Evolutionary conservation across 2,329 filamentous ascomycete species (phyloP).

Genomic region (Reticulascus tulasneorum): DNA sequence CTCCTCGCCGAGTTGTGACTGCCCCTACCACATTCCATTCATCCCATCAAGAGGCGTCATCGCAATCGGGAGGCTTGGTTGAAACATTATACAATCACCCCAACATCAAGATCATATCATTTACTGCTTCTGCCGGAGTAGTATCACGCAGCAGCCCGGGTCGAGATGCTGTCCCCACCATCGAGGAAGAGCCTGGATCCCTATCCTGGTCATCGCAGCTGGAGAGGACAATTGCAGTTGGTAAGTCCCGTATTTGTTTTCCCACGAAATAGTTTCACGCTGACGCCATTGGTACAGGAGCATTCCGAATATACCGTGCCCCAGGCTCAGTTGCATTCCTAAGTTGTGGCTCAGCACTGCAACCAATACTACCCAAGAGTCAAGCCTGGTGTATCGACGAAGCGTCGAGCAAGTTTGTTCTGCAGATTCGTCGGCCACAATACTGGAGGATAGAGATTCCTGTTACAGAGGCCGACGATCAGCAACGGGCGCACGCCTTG

Average conservation of each 20-base stretch:
- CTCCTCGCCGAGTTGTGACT: constrained; percentile 33
- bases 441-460: constrained; percentile 92
- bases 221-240: constrained; percentile 76
- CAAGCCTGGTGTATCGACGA: constrained; percentile 94
- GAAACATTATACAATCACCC: constrained; percentile 74
- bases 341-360: constrained; percentile 77
- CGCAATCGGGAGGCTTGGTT: constrained; percentile 35
- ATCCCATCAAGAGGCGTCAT: constrained; percentile 15
- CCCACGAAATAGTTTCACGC: constrained; percentile 8
- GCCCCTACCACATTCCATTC: constrained; percentile 29
- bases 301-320: constrained; percentile 79
- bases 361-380: constrained; percentile 83
- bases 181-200: constrained; percentile 55
- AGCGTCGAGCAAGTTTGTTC: constrained; percentile 73
- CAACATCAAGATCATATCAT: constrained; percentile 63
- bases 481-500: constrained; percentile 60
- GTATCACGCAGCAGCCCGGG: constrained; percentile 26
- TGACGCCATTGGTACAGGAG: constrained; percentile 41
- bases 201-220: constrained; percentile 71
- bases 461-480: constrained; percentile 58
- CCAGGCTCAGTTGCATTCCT: constrained; percentile 84
- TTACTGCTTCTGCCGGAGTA: constrained; percentile 39
- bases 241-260: constrained; percentile 38
- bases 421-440: constrained; percentile 76
- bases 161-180: constrained; percentile 25